Percentiles rank a stretch among this genome's conserved stretches.
Conservation (phyloP, 78 protist genomes). For the Diacronema lutheri region DNA sequence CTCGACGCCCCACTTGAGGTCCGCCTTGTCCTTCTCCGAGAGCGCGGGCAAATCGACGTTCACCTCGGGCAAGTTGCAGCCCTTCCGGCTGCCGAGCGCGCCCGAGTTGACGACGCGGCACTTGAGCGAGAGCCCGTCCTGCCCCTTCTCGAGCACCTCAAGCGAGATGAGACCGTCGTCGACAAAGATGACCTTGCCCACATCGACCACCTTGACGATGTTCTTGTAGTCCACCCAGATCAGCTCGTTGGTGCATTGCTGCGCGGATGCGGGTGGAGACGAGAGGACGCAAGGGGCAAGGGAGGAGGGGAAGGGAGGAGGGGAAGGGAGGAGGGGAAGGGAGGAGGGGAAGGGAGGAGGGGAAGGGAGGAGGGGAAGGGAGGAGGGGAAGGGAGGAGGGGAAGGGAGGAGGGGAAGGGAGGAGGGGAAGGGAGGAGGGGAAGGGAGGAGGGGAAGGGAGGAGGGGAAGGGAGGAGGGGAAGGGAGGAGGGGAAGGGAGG, state of each 20-base stretch:
- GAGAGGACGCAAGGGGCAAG: too few relatives aligned
- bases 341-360: too few relatives aligned
- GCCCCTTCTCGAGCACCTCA: not conserved
- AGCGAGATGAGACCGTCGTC: constrained; percentile 71
- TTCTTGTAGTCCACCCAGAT: constrained; percentile 10
- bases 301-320: too few relatives aligned
- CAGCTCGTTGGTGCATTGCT: not conserved
- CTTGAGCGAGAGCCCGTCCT: not conserved
- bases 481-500: too few relatives aligned
- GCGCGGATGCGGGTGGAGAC: too few relatives aligned
- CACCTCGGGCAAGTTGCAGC: constrained; percentile 77
- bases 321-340: too few relatives aligned
- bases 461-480: too few relatives aligned
- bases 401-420: too few relatives aligned
- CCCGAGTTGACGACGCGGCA: constrained; percentile 55
- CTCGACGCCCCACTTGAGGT: constrained; percentile 55
- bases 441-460: too few relatives aligned
- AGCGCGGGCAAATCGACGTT: constrained; percentile 70
- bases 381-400: too few relatives aligned
- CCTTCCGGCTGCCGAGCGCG: constrained; percentile 60
- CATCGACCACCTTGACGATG: constrained; percentile 14
- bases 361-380: too few relatives aligned
- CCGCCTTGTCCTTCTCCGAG: constrained; percentile 73
- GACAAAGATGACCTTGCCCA: constrained; percentile 29
- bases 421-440: too few relatives aligned